A percentile compares a stretch with the other conserved stretches of the same genome.
Evolutionary conservation across 106 monocot species (phyloP).

Genomic region (Dioscorea zingiberensis): DNA sequence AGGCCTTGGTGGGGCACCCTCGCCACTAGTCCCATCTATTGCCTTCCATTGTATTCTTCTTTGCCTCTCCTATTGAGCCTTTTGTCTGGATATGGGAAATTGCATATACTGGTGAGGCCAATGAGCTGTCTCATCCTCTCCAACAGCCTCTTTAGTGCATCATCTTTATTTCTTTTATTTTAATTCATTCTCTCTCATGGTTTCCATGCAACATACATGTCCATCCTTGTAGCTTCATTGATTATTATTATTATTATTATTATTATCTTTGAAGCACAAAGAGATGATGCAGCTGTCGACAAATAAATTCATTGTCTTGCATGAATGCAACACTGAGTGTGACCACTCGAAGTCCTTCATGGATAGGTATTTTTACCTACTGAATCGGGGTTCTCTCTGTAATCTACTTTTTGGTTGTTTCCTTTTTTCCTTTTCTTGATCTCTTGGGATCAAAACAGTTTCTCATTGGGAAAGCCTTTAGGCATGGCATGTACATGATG

Average conservation of each 20-base stretch:
- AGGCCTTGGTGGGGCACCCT: neutral
- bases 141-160: conserved; percentile 32
- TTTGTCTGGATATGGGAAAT: conserved; percentile 1
- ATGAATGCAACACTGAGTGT: conserved; percentile 41
- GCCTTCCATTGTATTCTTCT: conserved; percentile 6
- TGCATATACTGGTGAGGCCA: conserved; percentile 2
- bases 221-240: conserved; percentile 7
- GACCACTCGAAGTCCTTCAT: conserved; percentile 23
- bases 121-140: conserved; percentile 22
- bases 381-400: conserved; percentile 16
- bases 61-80: conserved; percentile 2
- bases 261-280: too few relatives aligned
- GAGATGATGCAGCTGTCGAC: conserved; percentile 20
- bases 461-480: neutral
- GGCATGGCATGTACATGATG: neutral
- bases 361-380: neutral
- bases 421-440: neutral
- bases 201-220: conserved; percentile 24
- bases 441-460: neutral
- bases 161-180: conserved; percentile 1
- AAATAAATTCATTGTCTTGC: conserved; percentile 38
- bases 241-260: neutral
- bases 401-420: neutral
- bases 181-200: neutral
- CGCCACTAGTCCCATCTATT: neutral